Percentiles rank a stretch among this genome's conserved stretches.
phyloP scores from a whole-genome alignment of 2,329 filamentous ascomycete genomes.

The Rutstroemia sydowiana region DNA sequence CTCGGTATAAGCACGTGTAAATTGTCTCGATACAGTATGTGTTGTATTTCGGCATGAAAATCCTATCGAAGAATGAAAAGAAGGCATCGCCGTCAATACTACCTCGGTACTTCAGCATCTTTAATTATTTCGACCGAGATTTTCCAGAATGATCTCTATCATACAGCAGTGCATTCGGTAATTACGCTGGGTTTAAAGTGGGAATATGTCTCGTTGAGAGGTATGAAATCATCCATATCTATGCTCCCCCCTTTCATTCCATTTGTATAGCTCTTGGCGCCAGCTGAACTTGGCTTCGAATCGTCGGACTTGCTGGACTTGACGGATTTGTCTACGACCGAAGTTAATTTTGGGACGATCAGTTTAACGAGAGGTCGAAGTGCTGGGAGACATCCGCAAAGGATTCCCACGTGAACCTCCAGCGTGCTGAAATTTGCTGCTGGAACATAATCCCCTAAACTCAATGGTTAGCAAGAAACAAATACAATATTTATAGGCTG shows the following conservation, averaged over 20 bases:
- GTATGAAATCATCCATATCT: background rate
- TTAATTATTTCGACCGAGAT: too few species aligned
- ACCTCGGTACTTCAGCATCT: too few species aligned
- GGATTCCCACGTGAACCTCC: background rate
- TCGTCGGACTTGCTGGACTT: background rate
- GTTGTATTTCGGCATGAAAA: too few species aligned
- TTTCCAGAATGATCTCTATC: too few species aligned
- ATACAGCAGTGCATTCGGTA: conserved; percentile 1
- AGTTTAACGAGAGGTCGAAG: background rate
- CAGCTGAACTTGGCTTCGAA: background rate
- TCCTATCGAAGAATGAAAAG: too few species aligned
- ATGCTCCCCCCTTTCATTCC: background rate
- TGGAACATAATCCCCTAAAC: background rate
- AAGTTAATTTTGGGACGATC: background rate
- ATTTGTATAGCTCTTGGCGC: background rate
- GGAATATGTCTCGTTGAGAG: background rate
- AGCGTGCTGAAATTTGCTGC: background rate
- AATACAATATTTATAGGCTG: background rate
- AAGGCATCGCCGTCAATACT: too few species aligned
- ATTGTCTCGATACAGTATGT: too few species aligned
- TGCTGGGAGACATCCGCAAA: background rate
- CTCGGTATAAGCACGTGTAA: too few species aligned
- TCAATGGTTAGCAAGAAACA: background rate
- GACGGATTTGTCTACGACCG: background rate
- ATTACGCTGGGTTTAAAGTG: too few species aligned